phyloP scores from a whole-genome alignment of 768 basidiomycete genomes.

The Obba rivulosa region DNA sequence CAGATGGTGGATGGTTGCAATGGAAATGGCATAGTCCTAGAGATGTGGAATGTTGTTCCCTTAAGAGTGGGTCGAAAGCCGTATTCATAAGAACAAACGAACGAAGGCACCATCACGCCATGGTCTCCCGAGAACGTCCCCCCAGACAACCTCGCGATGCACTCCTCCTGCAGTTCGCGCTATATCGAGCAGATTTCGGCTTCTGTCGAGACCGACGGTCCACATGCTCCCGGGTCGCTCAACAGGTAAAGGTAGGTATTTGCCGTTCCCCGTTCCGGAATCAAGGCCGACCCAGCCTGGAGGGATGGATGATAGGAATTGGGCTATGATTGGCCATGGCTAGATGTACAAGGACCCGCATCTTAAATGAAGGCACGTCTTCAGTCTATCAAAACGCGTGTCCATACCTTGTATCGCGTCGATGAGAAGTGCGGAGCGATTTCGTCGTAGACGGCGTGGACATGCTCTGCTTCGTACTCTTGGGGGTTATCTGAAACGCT shows the following conservation, averaged over 20 bases:
- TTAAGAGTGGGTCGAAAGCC: neutral
- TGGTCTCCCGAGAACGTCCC: slow-evolving; percentile 64
- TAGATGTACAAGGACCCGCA: slow-evolving; percentile 30
- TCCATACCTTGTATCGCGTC: slow-evolving; percentile 77
- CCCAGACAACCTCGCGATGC: slow-evolving; percentile 70
- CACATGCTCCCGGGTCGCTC: slow-evolving; percentile 56
- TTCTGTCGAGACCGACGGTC: slow-evolving; percentile 84
- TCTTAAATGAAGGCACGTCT: neutral
- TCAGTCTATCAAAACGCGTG: slow-evolving; percentile 1
- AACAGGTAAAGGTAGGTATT: slow-evolving; percentile 79
- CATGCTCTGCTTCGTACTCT: slow-evolving; percentile 66
- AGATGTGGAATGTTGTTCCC: neutral
- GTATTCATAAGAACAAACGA: slow-evolving; percentile 27
- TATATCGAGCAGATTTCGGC: slow-evolving; percentile 69
- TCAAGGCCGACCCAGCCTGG: slow-evolving; percentile 86
- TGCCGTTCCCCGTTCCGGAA: slow-evolving; percentile 95
- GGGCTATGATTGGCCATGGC: slow-evolving; percentile 88
- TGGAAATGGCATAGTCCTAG: slow-evolving; percentile 94
- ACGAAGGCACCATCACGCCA: slow-evolving; percentile 87
- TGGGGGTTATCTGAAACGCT: slow-evolving; percentile 41
- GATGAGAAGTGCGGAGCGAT: slow-evolving; percentile 87
- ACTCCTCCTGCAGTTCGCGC: slow-evolving; percentile 58
- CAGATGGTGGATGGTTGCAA: slow-evolving; percentile 96
- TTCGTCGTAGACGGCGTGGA: slow-evolving; percentile 78
- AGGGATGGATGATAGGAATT: slow-evolving; percentile 66